A percentile compares a stretch with the other conserved stretches of the same genome.
phyloP scores from a whole-genome alignment of 208 protist species.

The Wallacemonas rigidus region DNA sequence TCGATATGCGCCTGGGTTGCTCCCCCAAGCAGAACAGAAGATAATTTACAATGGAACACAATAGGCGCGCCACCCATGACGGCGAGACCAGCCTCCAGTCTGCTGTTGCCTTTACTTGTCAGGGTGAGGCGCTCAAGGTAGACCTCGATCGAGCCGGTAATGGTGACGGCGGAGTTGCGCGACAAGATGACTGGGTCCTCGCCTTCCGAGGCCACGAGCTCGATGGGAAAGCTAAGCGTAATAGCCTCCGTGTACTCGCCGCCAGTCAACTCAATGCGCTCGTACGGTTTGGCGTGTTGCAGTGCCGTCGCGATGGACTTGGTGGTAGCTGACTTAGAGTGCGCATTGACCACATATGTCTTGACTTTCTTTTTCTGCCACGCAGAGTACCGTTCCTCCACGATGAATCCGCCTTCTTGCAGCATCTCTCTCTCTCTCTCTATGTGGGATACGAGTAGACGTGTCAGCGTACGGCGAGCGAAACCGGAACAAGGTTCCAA shows the following conservation, averaged over 20 bases:
- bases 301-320: slow-evolving; percentile 68
- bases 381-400: slow-evolving; percentile 73
- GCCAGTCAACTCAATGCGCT: slow-evolving; percentile 82
- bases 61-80: slow-evolving; percentile 55
- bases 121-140: slow-evolving; percentile 74
- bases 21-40: slow-evolving; percentile 66
- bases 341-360: slow-evolving; percentile 81
- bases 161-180: slow-evolving; percentile 63
- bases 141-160: slow-evolving; percentile 64
- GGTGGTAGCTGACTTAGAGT: slow-evolving; percentile 48
- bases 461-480: neutral
- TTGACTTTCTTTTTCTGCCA: slow-evolving; percentile 91
- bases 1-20: slow-evolving; percentile 43
- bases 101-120: slow-evolving; percentile 50
- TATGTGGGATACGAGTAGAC: neutral
- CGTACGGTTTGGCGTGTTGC: slow-evolving; percentile 77
- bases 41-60: slow-evolving; percentile 68
- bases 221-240: slow-evolving; percentile 67
- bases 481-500: slow-evolving; percentile 17
- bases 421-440: slow-evolving; percentile 16
- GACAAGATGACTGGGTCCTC: slow-evolving; percentile 74
- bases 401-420: slow-evolving; percentile 44
- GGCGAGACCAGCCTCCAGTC: slow-evolving; percentile 59
- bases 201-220: slow-evolving; percentile 85
- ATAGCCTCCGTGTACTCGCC: slow-evolving; percentile 83